phyloP scores from a whole-genome alignment of 345 rosid genomes.

The Heritiera fomes region DNA sequence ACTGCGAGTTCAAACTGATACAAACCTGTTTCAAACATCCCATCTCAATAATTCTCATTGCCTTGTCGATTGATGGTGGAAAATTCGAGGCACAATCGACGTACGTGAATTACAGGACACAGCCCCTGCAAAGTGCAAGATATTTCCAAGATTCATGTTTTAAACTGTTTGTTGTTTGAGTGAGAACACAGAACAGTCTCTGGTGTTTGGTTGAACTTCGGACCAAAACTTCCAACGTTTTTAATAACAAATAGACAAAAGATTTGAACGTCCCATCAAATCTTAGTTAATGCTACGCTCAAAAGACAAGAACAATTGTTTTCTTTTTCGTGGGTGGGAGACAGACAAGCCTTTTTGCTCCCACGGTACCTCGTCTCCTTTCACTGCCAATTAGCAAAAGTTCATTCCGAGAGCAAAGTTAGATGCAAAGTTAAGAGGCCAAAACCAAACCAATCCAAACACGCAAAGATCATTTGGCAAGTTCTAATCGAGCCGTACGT shows the following conservation, averaged over 20 bases:
- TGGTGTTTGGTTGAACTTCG: not conserved
- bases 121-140: not conserved
- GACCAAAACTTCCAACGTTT: not conserved
- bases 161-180: not conserved
- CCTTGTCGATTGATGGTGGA: not conserved
- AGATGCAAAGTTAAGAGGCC: not conserved
- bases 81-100: not conserved
- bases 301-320: not conserved
- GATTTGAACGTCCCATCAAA: not conserved
- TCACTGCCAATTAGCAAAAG: not conserved
- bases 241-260: not conserved
- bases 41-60: not conserved
- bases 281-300: too few relatives aligned
- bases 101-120: not conserved
- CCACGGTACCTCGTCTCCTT: not conserved
- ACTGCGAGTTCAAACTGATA: constrained; percentile 2
- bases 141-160: not conserved
- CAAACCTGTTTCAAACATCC: not conserved
- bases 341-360: not conserved
- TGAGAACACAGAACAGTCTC: not conserved
- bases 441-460: not conserved
- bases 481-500: constrained; percentile 4
- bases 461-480: not conserved
- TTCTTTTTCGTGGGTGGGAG: not conserved
- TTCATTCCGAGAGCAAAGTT: not conserved